Percentiles rank a stretch among this genome's conserved stretches.
Evolutionary conservation across 2,329 filamentous ascomycete species (phyloP).

Genomic region (Pestalotiopsis sp.): DNA sequence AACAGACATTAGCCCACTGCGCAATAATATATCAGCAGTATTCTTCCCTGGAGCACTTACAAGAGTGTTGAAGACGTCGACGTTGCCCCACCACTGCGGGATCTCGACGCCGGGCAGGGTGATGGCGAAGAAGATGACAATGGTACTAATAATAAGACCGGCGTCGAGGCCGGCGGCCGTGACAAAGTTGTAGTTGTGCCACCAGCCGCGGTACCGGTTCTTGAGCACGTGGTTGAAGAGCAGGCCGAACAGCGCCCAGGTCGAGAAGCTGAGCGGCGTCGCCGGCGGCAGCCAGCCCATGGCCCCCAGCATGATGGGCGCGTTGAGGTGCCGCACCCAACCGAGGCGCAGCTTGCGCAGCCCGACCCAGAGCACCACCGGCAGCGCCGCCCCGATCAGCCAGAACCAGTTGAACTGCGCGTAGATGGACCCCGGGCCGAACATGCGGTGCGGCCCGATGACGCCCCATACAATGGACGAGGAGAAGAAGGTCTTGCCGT

Average conservation of each 20-base stretch:
- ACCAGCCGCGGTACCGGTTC: constrained; percentile 57
- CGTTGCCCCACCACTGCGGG: constrained; percentile 52
- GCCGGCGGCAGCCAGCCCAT: constrained; percentile 57
- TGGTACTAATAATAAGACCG: constrained; percentile 37
- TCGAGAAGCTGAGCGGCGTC: constrained; percentile 58
- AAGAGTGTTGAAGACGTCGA: constrained; percentile 39
- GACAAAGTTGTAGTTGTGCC: constrained; percentile 48
- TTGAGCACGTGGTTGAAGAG: constrained; percentile 60
- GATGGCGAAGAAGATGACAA: constrained; percentile 37
- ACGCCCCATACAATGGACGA: constrained; percentile 57
- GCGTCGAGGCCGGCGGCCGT: constrained; percentile 40
- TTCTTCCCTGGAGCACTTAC: constrained; percentile 29
- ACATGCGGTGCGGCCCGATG: constrained; percentile 57
- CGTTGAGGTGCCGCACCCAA: constrained; percentile 52
- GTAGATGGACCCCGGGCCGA: constrained; percentile 53
- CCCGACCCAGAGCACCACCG: constrained; percentile 46
- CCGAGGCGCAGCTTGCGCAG: constrained; percentile 40
- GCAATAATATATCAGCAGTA: neutral
- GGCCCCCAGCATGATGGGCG: constrained; percentile 58
- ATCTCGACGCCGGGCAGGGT: constrained; percentile 36
- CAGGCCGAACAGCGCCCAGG: constrained; percentile 58
- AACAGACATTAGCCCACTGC: neutral
- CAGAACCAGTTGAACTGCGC: constrained; percentile 53
- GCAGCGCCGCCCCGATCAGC: constrained; percentile 49
- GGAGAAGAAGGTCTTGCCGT: constrained; percentile 47